phyloP scores from a whole-genome alignment of 345 rosid genomes.

The Brassica nigra region DNA sequence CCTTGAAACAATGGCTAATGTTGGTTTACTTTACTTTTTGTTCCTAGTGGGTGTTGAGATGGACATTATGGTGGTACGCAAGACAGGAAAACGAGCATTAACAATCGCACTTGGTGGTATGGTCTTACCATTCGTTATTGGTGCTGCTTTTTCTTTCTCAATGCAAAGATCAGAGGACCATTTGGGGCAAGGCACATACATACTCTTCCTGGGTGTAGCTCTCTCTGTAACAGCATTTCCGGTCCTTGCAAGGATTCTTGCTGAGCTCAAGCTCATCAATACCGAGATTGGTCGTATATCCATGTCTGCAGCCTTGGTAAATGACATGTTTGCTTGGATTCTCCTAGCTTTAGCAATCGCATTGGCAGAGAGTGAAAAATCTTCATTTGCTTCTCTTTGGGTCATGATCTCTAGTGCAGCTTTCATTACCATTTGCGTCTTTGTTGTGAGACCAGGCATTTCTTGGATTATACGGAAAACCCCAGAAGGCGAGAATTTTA shows the following conservation, averaged over 20 bases:
- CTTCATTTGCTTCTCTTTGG: conserved; percentile 69
- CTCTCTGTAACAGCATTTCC: conserved; percentile 96
- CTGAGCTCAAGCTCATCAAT: conserved; percentile 88
- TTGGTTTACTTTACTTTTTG: conserved; percentile 84
- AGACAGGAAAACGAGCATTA: conserved; percentile 67
- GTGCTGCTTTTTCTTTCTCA: conserved; percentile 56
- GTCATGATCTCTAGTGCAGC: conserved; percentile 61
- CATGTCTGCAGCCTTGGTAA: conserved; percentile 88
- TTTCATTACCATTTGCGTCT: conserved; percentile 57
- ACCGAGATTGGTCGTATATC: conserved; percentile 87
- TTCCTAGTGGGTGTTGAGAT: conserved; percentile 93
- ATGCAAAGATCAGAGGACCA: conserved; percentile 17
- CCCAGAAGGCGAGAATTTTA: conserved; percentile 86
- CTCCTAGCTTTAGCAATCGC: conserved; percentile 82
- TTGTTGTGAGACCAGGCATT: conserved; percentile 67
- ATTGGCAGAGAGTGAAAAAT: conserved; percentile 58
- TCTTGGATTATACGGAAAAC: conserved; percentile 71
- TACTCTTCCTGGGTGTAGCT: conserved; percentile 85
- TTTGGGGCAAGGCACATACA: conserved; percentile 52
- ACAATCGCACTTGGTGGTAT: conserved; percentile 74
- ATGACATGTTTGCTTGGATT: conserved; percentile 92
- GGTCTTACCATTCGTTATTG: conserved; percentile 73
- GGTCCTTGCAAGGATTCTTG: conserved; percentile 81
- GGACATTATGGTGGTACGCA: conserved; percentile 76
- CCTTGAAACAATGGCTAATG: conserved; percentile 94